Conservation (phyloP, 2,329 filamentous ascomycete genomes). For the Aspergillus clavatus region DNA sequence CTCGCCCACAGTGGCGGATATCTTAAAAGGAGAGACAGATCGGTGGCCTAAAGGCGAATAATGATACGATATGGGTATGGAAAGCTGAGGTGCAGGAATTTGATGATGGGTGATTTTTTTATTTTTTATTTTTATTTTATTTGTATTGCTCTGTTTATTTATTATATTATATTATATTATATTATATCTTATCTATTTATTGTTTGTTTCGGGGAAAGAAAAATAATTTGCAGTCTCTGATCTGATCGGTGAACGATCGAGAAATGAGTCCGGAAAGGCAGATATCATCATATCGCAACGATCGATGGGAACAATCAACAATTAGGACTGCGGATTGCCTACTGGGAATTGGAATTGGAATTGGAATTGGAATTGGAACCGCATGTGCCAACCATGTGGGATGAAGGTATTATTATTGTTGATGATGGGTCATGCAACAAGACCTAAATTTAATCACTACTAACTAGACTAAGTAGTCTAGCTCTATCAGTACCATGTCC, state of each 20-base stretch:
- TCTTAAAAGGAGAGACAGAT: no score
- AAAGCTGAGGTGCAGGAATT: no score
- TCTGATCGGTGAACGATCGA: no score
- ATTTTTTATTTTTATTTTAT: neutral
- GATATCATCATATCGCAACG: no score
- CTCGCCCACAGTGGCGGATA: neutral
- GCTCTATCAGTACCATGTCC: no score
- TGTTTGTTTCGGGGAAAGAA: no score
- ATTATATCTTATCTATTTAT: neutral
- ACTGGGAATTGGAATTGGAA: no score
- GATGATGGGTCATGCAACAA: neutral
- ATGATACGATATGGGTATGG: no score
- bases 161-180: neutral
- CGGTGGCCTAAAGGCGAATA: no score
- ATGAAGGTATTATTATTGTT: neutral
- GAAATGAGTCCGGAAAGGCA: neutral
- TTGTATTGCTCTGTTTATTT: neutral
- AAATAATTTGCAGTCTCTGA: no score
- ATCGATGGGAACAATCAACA: neutral
- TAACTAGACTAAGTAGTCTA: no score
- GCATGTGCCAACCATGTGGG: slow-evolving; percentile 34
- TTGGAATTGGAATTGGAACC: slow-evolving; percentile 14
- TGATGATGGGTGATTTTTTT: neutral
- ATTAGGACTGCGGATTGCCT: no score
- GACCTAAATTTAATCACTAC: neutral